Conservation (phyloP, 2,329 filamentous ascomycete genomes). For the Rhinocladiella mackenziei region DNA sequence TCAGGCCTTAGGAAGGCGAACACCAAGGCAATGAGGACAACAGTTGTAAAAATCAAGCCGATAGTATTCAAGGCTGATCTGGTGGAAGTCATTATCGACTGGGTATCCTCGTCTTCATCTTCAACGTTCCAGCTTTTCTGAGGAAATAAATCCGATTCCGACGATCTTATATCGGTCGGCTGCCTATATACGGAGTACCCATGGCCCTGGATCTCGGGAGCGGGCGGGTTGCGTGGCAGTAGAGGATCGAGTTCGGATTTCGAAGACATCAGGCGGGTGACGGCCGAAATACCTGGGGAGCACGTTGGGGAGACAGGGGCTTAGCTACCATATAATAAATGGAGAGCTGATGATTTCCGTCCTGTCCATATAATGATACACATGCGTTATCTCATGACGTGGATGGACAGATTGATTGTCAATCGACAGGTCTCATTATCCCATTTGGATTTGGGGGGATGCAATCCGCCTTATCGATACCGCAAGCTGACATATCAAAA, state of each 20-base stretch:
- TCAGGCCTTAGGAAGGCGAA: conserved; percentile 20
- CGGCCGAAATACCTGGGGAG: no score
- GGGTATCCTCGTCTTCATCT: conserved; percentile 20
- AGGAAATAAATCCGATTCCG: conserved; percentile 1
- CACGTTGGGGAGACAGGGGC: no score
- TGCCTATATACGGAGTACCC: conserved; percentile 17
- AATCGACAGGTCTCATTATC: no score
- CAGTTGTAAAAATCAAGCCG: conserved; percentile 23
- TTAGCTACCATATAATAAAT: no score
- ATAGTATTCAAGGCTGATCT: conserved; percentile 19
- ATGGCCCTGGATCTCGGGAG: conserved; percentile 29
- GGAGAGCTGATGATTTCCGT: no score
- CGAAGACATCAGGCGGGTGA: no score
- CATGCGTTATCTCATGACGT: no score
- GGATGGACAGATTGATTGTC: no score
- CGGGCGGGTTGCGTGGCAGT: conserved; percentile 27
- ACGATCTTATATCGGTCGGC: conserved; percentile 6
- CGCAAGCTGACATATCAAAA: no score
- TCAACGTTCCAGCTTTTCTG: conserved; percentile 7
- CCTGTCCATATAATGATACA: no score
- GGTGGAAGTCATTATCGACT: conserved; percentile 9
- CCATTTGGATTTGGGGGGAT: no score
- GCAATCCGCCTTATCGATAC: no score
- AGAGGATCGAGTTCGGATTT: conserved; percentile 28
- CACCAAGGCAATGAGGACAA: conserved; percentile 25